Evolutionary conservation across 768 basidiomycete species (phyloP), one percentile per base, ranked within the genome.

Genomic region (Leccinum aurantiacum): DNA sequence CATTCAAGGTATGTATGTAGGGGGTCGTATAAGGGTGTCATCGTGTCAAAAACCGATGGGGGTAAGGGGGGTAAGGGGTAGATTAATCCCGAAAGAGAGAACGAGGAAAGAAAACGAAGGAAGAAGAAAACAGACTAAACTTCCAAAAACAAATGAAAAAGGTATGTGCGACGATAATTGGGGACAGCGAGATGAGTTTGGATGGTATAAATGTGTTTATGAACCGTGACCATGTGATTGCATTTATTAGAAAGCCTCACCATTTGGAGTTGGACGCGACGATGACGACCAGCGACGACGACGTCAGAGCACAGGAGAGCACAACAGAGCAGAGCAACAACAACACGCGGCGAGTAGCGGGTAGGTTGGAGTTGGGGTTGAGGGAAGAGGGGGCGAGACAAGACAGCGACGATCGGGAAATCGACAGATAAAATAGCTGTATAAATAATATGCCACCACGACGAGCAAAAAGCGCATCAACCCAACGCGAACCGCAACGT

Each of bases 401-500:
- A 53, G 35, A 24, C 5, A 38, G 50, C 33, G 47, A 38, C 52
- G 49, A 46, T 46, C 41, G n/a, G 41, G 41, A 41, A 37, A n/a
- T 41, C 41, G 41, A 47, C 59, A 53, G 57, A 63, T 62, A 71
- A 61, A 69, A 64, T 71, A 71, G 53, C 60, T 59, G 60, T 61
- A 72, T 71, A 71, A 72, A 71, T 71, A 49, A 41, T 49, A 25
- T 48, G 14, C 47, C 47, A 71, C 17, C 59, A 49, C 24, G 17
- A 37, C 44, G 6, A 27, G 25, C 9, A 15, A 11, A 25, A 9
- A 13, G 22, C 38, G 17, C 11, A 8, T 73, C 56, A 73, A 19
- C 72, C 72, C 51, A 73, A 53, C 14, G 72, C 72, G 35, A 74
- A 73, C 29, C 73, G 58, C 47, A 73, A 49, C 24, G 73, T 73